phyloP scores from a whole-genome alignment of 805 yeast species.

The Jamesozyma spencerorum region DNA sequence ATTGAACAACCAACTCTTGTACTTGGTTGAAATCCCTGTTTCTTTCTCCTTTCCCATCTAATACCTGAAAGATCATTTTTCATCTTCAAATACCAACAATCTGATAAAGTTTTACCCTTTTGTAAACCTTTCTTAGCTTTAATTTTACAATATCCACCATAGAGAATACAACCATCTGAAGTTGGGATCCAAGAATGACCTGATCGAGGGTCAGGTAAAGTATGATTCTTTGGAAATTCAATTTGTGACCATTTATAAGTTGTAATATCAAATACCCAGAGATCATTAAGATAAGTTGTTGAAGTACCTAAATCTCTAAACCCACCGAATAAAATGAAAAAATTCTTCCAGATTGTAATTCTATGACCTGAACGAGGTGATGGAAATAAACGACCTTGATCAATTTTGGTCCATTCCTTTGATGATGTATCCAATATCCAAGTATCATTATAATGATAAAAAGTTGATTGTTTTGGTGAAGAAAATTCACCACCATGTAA shows the following conservation, averaged over 20 bases:
- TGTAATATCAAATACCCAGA: conserved; percentile 89
- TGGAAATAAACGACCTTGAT: conserved; percentile 51
- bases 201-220: conserved; percentile 82
- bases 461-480: conserved; percentile 89
- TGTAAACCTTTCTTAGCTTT: conserved; percentile 72
- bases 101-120: conserved; percentile 82
- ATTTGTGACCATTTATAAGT: conserved; percentile 86
- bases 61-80: conserved; percentile 63
- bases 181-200: conserved; percentile 81
- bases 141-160: conserved; percentile 85
- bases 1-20: conserved; percentile 93
- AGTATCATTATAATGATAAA: conserved; percentile 92
- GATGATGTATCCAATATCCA: conserved; percentile 82
- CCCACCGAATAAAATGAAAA: conserved; percentile 78
- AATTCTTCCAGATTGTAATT: conserved; percentile 86
- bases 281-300: conserved; percentile 73
- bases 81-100: conserved; percentile 83
- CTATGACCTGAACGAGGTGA: conserved; percentile 88
- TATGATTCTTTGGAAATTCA: conserved; percentile 73
- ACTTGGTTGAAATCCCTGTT: conserved; percentile 83
- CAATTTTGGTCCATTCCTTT: conserved; percentile 87
- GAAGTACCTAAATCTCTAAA: conserved; percentile 81
- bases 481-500: conserved; percentile 96
- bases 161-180: conserved; percentile 72
- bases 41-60: conserved; percentile 83